Conservation (phyloP, 148 eudicot species). For the Chenopodium berlandieri region DNA sequence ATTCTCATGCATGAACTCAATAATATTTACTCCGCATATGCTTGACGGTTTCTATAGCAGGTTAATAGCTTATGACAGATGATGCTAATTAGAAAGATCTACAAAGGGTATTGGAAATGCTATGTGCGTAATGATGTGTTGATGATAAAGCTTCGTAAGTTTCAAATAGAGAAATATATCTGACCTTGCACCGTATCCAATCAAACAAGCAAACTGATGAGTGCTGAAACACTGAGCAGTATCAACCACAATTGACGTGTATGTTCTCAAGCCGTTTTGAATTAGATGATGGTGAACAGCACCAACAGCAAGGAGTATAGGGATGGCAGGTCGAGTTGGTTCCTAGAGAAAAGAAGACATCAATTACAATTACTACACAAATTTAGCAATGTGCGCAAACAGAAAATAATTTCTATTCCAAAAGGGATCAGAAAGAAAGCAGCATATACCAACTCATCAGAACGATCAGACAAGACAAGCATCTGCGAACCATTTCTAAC, state of each 20-base stretch:
- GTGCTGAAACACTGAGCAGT: slow-evolving; percentile 99
- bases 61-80: too few relatives aligned
- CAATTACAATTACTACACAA: neutral
- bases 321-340: slow-evolving; percentile 95
- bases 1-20: too few relatives aligned
- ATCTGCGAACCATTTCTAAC: slow-evolving; percentile 96
- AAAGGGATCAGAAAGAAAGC: neutral
- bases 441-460: slow-evolving; percentile 81
- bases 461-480: slow-evolving; percentile 90
- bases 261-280: slow-evolving; percentile 93
- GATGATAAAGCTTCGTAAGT: slow-evolving; percentile 1
- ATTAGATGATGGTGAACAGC: slow-evolving; percentile 99
- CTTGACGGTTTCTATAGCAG: too few relatives aligned
- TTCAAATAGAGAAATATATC: slow-evolving; percentile 22
- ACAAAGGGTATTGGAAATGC: neutral
- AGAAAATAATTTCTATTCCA: neutral
- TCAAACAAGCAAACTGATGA: slow-evolving; percentile 97
- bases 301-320: slow-evolving; percentile 98
- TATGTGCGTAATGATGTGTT: neutral
- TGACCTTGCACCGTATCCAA: slow-evolving; percentile 99
- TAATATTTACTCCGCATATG: too few relatives aligned
- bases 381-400: neutral
- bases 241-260: slow-evolving; percentile 93
- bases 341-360: slow-evolving; percentile 42
- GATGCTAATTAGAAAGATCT: too few relatives aligned